Percentiles rank a stretch among this genome's conserved stretches.
These are phyloP conservation scores for Corymbia calophylla DNA, from an alignment of 441 rosid species.

Conservation along the genomic window DNA sequence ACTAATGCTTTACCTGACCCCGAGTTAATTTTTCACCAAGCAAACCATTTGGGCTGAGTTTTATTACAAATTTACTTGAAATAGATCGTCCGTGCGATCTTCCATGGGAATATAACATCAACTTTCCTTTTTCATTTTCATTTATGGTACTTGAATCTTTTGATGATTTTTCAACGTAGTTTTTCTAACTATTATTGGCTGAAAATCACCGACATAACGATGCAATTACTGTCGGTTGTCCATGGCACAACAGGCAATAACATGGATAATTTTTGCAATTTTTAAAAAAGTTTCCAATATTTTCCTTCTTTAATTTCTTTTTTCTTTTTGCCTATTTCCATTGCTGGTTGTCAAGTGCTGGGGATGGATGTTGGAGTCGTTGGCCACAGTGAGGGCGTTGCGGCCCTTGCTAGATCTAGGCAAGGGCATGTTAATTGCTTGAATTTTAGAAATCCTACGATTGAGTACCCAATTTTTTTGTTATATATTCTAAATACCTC, in stretches of 20 bases:
- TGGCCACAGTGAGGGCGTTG: fast-evolving
- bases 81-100: not conserved
- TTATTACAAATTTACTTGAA: not conserved
- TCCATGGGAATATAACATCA: not conserved
- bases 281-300: not conserved
- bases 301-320: not conserved
- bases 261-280: fast-evolving
- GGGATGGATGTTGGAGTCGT: not conserved
- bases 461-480: not conserved
- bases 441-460: not conserved
- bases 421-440: not conserved
- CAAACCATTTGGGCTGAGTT: not conserved
- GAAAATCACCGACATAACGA: not conserved
- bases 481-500: not conserved
- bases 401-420: fast-evolving
- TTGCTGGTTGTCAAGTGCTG: not conserved
- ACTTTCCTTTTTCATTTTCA: not conserved
- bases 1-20: not conserved
- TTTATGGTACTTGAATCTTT: not conserved
- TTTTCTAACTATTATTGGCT: not conserved
- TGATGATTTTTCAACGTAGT: not conserved
- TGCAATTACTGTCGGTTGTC: fast-evolving
- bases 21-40: not conserved
- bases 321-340: not conserved
- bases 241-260: fast-evolving